Percentiles rank a stretch among this genome's conserved stretches.
Evolutionary conservation across 768 basidiomycete species (phyloP).

Genomic region (Mycena haematopus): DNA sequence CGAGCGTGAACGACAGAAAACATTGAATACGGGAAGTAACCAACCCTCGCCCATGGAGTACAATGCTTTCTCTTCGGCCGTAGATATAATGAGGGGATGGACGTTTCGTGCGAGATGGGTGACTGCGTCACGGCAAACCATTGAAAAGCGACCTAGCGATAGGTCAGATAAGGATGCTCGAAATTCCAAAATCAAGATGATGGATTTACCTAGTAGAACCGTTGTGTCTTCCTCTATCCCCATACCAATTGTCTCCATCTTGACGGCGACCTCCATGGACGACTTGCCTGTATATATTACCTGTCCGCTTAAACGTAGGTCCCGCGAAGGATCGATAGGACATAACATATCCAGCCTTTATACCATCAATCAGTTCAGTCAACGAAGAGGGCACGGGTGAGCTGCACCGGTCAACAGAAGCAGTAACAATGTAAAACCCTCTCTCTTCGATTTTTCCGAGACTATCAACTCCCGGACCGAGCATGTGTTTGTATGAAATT

Average conservation of each 20-base stretch:
- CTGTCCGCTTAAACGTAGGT: slow-evolving; percentile 79
- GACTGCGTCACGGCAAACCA: slow-evolving; percentile 80
- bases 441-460: slow-evolving; percentile 62
- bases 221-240: slow-evolving; percentile 60
- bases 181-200: slow-evolving; percentile 1
- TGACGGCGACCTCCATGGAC: slow-evolving; percentile 87
- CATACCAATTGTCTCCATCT: slow-evolving; percentile 72
- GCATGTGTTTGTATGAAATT: slow-evolving; percentile 84
- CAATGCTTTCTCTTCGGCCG: slow-evolving; percentile 67
- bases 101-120: slow-evolving; percentile 71
- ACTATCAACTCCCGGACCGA: slow-evolving; percentile 65
- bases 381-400: neutral
- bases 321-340: slow-evolving; percentile 62
- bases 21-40: slow-evolving; percentile 29
- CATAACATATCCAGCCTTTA: slow-evolving; percentile 71
- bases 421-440: slow-evolving; percentile 85
- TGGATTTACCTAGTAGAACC: slow-evolving; percentile 63
- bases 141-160: slow-evolving; percentile 80
- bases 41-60: slow-evolving; percentile 72
- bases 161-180: neutral
- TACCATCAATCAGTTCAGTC: neutral
- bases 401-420: slow-evolving; percentile 74
- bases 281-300: slow-evolving; percentile 79
- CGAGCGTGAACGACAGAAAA: neutral
- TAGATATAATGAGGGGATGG: slow-evolving; percentile 64